phyloP scores from a whole-genome alignment of 192 early-diverging fungal species.

The Thamnidium elegans region DNA sequence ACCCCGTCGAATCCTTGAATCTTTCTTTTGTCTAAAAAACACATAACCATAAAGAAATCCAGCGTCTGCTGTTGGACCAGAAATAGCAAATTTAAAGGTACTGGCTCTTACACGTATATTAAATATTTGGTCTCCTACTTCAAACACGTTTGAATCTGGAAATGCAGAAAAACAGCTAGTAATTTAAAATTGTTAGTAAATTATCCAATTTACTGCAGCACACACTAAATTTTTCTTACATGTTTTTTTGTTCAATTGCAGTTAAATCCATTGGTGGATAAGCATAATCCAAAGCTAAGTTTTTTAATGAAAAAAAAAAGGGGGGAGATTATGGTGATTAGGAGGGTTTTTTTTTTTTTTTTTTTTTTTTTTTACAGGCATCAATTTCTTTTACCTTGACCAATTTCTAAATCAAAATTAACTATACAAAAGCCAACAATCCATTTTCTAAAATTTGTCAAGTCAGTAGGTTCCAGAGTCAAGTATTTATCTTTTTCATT shows the following conservation, averaged over 20 bases:
- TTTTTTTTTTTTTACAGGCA: background rate
- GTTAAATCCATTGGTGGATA: conserved; percentile 71
- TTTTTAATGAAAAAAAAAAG: background rate
- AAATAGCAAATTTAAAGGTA: conserved; percentile 47
- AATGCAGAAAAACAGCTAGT: conserved; percentile 69
- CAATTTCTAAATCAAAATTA: conserved; percentile 83
- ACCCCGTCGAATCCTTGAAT: conserved; percentile 80
- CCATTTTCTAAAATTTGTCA: conserved; percentile 59
- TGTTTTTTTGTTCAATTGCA: conserved; percentile 67
- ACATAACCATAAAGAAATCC: conserved; percentile 85
- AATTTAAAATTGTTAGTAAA: background rate
- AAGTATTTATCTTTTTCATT: background rate
- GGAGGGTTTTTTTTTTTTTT: background rate
- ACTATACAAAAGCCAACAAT: conserved; percentile 71
- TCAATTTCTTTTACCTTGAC: conserved; percentile 51
- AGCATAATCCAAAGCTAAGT: conserved; percentile 59
- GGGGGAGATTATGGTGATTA: background rate
- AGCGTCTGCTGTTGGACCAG: conserved; percentile 56
- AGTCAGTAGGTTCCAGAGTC: conserved; percentile 29
- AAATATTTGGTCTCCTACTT: conserved; percentile 71
- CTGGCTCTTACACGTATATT: conserved; percentile 69
- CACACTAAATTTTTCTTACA: conserved; percentile 41
- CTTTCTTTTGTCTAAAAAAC: conserved; percentile 91
- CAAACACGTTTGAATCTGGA: conserved; percentile 74
- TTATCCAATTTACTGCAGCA: no score